Evolutionary conservation across 2,329 filamentous ascomycete species (phyloP).

Genomic region (Aureobasidium mangrovei): DNA sequence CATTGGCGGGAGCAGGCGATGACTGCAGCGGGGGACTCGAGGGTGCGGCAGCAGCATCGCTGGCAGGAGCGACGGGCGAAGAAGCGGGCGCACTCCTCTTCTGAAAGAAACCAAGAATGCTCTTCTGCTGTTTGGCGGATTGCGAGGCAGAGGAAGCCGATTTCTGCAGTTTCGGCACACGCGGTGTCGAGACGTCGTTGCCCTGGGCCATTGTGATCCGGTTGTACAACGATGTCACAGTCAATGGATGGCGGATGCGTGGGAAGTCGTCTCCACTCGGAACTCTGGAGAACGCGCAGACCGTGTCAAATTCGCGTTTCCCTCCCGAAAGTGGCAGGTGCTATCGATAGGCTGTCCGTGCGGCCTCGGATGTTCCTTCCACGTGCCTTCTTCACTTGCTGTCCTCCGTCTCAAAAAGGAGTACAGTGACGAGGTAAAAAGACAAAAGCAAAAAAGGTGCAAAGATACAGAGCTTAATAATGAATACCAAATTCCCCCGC

Average conservation of each 20-base stretch:
- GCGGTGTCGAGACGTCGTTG: constrained; percentile 38
- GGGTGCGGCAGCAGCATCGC: constrained; percentile 57
- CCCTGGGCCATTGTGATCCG: constrained; percentile 33
- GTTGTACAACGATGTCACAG: not conserved
- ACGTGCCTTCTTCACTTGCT: too few species aligned
- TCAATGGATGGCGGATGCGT: not conserved
- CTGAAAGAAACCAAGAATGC: constrained; percentile 72
- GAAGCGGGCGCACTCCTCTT: constrained; percentile 40
- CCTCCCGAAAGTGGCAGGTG: not conserved
- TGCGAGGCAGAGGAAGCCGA: constrained; percentile 32
- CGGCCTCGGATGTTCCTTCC: too few species aligned
- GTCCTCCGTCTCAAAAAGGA: too few species aligned
- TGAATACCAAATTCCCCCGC: too few species aligned
- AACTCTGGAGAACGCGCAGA: not conserved
- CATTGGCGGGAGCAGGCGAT: constrained; percentile 45
- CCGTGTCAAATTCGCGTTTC: constrained; percentile 3
- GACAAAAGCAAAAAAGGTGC: too few species aligned
- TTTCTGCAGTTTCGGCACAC: constrained; percentile 37
- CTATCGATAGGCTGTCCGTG: constrained; percentile 1
- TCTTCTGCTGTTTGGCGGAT: constrained; percentile 51
- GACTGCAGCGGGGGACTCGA: constrained; percentile 54
- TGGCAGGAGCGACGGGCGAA: constrained; percentile 46
- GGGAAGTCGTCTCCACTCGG: not conserved
- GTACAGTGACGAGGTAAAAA: too few species aligned
- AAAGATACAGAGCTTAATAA: too few species aligned